These are phyloP conservation scores for Scheffersomyces coipomensis DNA, from an alignment of 805 yeast species.

Conservation along the genomic window DNA sequence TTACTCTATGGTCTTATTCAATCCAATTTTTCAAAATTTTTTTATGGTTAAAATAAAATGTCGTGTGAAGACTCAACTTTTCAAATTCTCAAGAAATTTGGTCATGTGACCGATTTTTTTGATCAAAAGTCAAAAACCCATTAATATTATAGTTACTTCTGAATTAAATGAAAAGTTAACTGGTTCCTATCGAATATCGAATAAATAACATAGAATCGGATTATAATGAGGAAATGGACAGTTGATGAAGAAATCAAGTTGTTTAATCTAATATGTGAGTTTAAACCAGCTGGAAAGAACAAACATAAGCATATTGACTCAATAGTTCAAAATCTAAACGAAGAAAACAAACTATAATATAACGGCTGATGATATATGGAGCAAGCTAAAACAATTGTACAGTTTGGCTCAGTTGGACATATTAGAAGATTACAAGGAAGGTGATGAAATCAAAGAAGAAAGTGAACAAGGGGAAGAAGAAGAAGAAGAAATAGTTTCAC, in stretches of 20 bases:
- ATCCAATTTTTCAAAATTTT: too few relatives aligned
- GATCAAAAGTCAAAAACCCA: too few relatives aligned
- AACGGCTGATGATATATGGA: constrained; percentile 56
- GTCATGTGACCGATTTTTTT: neutral
- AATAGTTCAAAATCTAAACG: constrained; percentile 39
- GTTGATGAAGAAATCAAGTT: constrained; percentile 61
- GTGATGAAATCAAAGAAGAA: constrained; percentile 5
- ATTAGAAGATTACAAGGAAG: constrained; percentile 5
- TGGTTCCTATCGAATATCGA: too few relatives aligned
- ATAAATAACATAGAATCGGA: too few relatives aligned
- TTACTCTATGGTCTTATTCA: too few relatives aligned
- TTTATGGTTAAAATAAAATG: too few relatives aligned
- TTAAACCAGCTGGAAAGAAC: constrained; percentile 64
- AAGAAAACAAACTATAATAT: constrained; percentile 23
- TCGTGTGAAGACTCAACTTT: too few relatives aligned
- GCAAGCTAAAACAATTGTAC: constrained; percentile 51
- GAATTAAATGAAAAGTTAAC: too few relatives aligned
- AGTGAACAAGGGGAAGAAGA: constrained; percentile 8
- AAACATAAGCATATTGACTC: constrained; percentile 43
- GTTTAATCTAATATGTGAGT: constrained; percentile 59
- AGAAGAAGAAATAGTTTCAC: too few relatives aligned
- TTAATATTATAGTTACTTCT: too few relatives aligned
- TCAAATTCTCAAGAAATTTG: neutral
- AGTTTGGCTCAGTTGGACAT: constrained; percentile 33
- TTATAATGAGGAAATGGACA: constrained; percentile 44